phyloP scores from a whole-genome alignment of 2,329 filamentous ascomycete species.

The Teratosphaeria destructans region DNA sequence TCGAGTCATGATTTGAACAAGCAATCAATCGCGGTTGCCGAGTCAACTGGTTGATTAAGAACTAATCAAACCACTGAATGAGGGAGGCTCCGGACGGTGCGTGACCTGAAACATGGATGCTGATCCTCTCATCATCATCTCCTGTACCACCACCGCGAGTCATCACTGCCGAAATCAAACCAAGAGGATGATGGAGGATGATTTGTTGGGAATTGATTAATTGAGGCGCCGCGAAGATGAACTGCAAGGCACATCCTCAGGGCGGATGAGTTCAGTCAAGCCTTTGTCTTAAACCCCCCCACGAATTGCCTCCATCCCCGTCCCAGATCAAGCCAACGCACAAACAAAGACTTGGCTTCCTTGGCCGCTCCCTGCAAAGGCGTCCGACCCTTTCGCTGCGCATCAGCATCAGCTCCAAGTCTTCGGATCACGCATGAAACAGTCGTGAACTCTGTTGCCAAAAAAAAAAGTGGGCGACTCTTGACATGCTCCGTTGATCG shows the following conservation, averaged over 20 bases:
- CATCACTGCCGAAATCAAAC: background rate
- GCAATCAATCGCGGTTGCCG: too few relatives aligned
- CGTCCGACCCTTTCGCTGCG: background rate
- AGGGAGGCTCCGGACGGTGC: too few relatives aligned
- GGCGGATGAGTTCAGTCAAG: background rate
- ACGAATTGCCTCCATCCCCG: background rate
- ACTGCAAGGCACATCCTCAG: background rate
- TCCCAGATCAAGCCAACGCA: background rate
- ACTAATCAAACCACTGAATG: too few relatives aligned
- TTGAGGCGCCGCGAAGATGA: background rate
- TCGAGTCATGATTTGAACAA: too few relatives aligned
- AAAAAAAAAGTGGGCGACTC: background rate
- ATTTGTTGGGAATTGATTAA: background rate
- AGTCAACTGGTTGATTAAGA: too few relatives aligned
- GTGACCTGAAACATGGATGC: background rate
- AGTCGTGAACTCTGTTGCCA: background rate
- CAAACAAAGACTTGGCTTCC: background rate
- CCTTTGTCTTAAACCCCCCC: too few relatives aligned
- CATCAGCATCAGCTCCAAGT: background rate
- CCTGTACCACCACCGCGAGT: background rate
- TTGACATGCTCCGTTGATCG: background rate
- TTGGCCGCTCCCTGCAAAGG: background rate
- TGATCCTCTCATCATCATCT: background rate
- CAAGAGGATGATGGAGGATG: background rate
- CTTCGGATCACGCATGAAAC: background rate